These are phyloP conservation scores for Aspergillus neoniger DNA, from an alignment of 2,329 filamentous ascomycete species.

Conservation along the genomic window DNA sequence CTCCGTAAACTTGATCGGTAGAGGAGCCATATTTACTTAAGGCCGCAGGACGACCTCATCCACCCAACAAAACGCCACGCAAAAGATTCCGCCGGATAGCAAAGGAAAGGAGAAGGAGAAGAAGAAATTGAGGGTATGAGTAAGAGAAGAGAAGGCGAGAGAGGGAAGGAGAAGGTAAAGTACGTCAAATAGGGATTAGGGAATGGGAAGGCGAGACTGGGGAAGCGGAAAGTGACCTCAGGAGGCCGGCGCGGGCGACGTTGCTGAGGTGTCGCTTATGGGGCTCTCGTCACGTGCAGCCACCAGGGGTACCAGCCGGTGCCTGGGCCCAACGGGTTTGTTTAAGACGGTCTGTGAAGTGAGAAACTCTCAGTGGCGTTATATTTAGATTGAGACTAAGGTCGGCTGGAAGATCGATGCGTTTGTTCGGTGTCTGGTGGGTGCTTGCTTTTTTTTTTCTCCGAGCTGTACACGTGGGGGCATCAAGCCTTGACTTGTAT, in stretches of 20 bases:
- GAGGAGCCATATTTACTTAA: slow-evolving; percentile 58
- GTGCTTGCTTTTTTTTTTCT: background rate
- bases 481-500: background rate
- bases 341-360: background rate
- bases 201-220: slow-evolving; percentile 26
- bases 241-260: slow-evolving; percentile 39
- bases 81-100: slow-evolving; percentile 30
- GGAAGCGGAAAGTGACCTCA: slow-evolving; percentile 44
- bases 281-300: slow-evolving; percentile 34
- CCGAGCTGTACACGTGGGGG: background rate
- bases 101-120: slow-evolving; percentile 23
- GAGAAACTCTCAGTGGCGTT: background rate
- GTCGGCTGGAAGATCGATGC: background rate
- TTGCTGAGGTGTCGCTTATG: slow-evolving; percentile 47
- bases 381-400: background rate
- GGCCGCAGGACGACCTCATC: slow-evolving; percentile 46
- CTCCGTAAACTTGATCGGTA: slow-evolving; percentile 93
- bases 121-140: slow-evolving; percentile 12
- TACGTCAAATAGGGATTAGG: slow-evolving; percentile 14
- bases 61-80: slow-evolving; percentile 43
- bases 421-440: background rate
- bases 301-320: slow-evolving; percentile 19
- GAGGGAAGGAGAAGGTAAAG: slow-evolving; percentile 14
- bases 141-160: slow-evolving; percentile 20
- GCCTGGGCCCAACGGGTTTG: slow-evolving; percentile 10